A percentile compares a stretch with the other conserved stretches of the same genome.
phyloP scores from a whole-genome alignment of 2,329 filamentous ascomycete species.

The Monilinia fructicola region DNA sequence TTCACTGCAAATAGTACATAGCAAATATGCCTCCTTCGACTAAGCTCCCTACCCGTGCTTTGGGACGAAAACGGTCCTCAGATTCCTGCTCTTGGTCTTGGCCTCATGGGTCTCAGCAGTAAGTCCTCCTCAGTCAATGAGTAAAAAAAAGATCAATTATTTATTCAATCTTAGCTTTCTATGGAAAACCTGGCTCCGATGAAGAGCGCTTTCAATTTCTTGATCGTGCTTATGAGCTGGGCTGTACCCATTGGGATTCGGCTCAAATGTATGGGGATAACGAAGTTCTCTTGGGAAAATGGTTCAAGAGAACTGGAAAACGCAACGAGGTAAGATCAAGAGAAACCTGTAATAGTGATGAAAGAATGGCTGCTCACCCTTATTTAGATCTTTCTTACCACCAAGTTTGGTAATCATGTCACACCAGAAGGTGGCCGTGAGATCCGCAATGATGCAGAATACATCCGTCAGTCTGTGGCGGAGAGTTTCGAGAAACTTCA shows the following conservation, averaged over 20 bases:
- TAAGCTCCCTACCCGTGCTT: slow-evolving; percentile 26
- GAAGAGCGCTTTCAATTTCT: slow-evolving; percentile 42
- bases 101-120: slow-evolving; percentile 27
- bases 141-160: background rate
- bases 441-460: slow-evolving; percentile 23
- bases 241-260: slow-evolving; percentile 42
- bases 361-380: slow-evolving; percentile 35
- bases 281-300: slow-evolving; percentile 49
- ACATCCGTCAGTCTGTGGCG: slow-evolving; percentile 21
- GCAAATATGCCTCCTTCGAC: slow-evolving; percentile 21
- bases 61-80: slow-evolving; percentile 25
- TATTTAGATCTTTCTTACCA: slow-evolving; percentile 48
- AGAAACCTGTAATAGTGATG: slow-evolving; percentile 38
- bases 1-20: background rate
- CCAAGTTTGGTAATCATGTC: slow-evolving; percentile 31
- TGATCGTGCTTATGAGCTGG: slow-evolving; percentile 42
- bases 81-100: slow-evolving; percentile 26
- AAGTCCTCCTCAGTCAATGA: background rate
- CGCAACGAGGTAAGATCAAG: slow-evolving; percentile 15
- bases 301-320: slow-evolving; percentile 44
- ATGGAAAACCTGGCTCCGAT: slow-evolving; percentile 40
- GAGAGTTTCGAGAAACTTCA: slow-evolving; percentile 25
- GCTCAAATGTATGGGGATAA: slow-evolving; percentile 41
- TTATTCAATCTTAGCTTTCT: slow-evolving; percentile 28
- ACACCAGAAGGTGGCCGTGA: slow-evolving; percentile 20